Conservation (phyloP, 2,329 filamentous ascomycete species). For the Colletotrichum tropicicola region DNA sequence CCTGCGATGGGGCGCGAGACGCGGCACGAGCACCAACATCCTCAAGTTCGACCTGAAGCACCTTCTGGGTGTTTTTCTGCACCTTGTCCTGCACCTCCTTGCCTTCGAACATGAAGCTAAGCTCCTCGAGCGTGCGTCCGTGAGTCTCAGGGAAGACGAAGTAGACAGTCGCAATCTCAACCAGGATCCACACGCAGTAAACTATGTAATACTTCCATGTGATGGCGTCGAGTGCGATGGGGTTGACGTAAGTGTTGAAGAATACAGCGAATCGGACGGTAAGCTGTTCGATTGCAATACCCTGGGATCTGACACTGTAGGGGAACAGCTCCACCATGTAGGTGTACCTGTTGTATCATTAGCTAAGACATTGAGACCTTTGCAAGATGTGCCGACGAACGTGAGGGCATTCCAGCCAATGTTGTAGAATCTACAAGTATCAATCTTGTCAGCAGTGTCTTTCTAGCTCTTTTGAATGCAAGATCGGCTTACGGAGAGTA, state of each 20-base stretch:
- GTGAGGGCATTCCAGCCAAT: constrained; percentile 19
- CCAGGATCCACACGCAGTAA: constrained; percentile 52
- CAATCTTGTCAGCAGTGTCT: neutral
- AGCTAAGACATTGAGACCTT: neutral
- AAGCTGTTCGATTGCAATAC: constrained; percentile 47
- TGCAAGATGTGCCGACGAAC: neutral
- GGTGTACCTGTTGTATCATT: constrained; percentile 42
- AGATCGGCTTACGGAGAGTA: constrained; percentile 49
- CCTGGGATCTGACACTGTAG: constrained; percentile 46
- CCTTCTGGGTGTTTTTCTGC: constrained; percentile 29
- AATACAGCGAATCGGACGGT: constrained; percentile 48
- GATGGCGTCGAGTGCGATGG: constrained; percentile 48
- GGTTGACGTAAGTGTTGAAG: constrained; percentile 58
- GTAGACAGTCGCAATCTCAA: constrained; percentile 67
- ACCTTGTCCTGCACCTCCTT: constrained; percentile 29
- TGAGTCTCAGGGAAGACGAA: constrained; percentile 88
- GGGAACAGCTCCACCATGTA: constrained; percentile 51
- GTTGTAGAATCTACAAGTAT: constrained; percentile 3
- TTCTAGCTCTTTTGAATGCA: neutral
- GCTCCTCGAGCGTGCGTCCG: constrained; percentile 80
- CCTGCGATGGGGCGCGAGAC: neutral
- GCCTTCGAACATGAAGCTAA: constrained; percentile 42
- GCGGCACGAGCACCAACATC: neutral
- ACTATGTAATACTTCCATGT: constrained; percentile 54
- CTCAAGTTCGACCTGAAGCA: constrained; percentile 27